phyloP scores from a whole-genome alignment of 208 protist species.

The Leishmania guyanensis region DNA sequence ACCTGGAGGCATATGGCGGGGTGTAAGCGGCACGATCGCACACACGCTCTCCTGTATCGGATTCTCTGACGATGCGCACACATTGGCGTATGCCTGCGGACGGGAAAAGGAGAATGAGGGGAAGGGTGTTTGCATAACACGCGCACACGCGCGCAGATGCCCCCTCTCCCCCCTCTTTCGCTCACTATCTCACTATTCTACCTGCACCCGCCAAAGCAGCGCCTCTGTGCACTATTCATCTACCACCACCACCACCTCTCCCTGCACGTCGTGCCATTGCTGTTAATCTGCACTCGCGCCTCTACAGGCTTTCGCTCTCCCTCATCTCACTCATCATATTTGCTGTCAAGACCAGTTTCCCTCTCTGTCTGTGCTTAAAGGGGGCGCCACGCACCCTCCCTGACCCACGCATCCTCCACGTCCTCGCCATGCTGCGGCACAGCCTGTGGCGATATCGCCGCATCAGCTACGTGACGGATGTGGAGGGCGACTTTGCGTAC shows the following conservation, averaged over 20 bases:
- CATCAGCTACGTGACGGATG: slow-evolving; percentile 85
- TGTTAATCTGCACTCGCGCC: background rate
- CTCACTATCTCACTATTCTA: background rate
- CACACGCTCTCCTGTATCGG: background rate
- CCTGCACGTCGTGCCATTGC: background rate
- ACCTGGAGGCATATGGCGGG: too few relatives aligned
- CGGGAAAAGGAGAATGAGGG: background rate
- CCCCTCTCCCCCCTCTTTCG: background rate
- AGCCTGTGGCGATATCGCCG: slow-evolving; percentile 22
- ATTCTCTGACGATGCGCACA: background rate
- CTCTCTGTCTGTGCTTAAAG: background rate
- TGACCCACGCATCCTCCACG: background rate
- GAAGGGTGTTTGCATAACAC: background rate
- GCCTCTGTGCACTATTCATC: background rate
- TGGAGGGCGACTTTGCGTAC: slow-evolving; percentile 88
- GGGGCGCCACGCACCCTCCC: background rate
- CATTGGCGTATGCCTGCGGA: background rate
- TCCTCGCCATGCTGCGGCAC: slow-evolving; percentile 30
- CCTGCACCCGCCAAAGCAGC: background rate
- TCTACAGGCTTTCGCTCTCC: background rate
- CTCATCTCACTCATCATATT: background rate
- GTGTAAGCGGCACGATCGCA: too few relatives aligned
- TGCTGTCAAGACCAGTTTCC: background rate
- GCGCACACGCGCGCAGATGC: background rate
- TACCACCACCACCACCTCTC: background rate